Evolutionary conservation across 192 early-diverging fungal genomes (phyloP).

Genomic region (Allomyces javanicus): DNA sequence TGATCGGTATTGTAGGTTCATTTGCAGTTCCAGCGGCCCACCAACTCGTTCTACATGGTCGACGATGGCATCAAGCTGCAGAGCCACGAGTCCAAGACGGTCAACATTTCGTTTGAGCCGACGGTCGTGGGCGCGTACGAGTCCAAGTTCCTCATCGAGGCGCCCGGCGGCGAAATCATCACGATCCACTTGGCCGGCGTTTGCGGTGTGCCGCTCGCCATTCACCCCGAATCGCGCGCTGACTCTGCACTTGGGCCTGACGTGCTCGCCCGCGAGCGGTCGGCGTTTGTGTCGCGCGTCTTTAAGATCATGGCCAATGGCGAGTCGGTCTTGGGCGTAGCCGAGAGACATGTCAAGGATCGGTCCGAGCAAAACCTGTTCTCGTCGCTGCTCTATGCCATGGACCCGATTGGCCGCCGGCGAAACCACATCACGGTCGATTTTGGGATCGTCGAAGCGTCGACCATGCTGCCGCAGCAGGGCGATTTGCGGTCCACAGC

Average conservation of each 20-base stretch:
- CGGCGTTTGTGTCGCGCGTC: constrained; percentile 19
- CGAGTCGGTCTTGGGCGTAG: not conserved
- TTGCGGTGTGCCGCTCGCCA: constrained; percentile 33
- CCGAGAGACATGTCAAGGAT: not conserved
- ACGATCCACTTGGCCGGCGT: constrained; percentile 20
- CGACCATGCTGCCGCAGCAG: not conserved
- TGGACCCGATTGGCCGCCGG: constrained; percentile 19
- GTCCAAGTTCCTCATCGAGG: constrained; percentile 22
- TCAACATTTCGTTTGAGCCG: constrained; percentile 30
- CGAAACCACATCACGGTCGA: constrained; percentile 16
- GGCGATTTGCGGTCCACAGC: not conserved
- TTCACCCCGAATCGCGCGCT: constrained; percentile 29
- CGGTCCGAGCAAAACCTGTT: not conserved
- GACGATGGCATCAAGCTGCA: constrained; percentile 14
- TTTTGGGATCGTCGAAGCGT: constrained; percentile 24
- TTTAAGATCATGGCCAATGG: not conserved
- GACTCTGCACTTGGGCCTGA: constrained; percentile 23
- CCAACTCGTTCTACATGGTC: constrained; percentile 17
- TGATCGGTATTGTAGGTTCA: constrained; percentile 1
- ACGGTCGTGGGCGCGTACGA: constrained; percentile 15
- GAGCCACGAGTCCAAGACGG: constrained; percentile 19
- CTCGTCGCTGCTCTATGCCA: constrained; percentile 9
- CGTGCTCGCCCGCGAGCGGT: constrained; percentile 28
- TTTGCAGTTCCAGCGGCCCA: constrained; percentile 16
- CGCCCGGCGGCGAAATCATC: constrained; percentile 32